Percentiles rank a stretch among this genome's conserved stretches.
Conservation (phyloP, 805 yeast genomes). For the Torulaspora gathmanii region DNA sequence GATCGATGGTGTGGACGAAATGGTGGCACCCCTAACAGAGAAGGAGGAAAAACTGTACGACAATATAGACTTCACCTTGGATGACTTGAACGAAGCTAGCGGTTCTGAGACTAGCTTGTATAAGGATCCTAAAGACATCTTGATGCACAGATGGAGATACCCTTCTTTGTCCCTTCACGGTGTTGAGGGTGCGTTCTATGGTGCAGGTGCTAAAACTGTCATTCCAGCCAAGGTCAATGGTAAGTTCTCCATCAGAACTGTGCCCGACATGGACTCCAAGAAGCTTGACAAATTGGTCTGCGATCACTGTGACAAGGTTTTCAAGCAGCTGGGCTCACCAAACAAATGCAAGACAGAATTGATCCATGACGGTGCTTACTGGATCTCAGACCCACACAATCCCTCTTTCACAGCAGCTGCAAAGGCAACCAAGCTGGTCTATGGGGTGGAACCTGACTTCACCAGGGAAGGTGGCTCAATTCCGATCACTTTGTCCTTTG, state of each 20-base stretch:
- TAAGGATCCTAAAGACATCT: constrained; percentile 72
- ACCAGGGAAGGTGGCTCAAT: constrained; percentile 99
- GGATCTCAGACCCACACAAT: constrained; percentile 93
- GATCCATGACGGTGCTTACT: constrained; percentile 92
- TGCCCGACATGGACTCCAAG: constrained; percentile 81
- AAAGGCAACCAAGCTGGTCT: constrained; percentile 88
- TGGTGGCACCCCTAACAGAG: constrained; percentile 90
- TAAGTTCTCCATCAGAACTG: constrained; percentile 95
- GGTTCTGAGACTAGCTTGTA: constrained; percentile 83
- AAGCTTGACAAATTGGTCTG: constrained; percentile 75
- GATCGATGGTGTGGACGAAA: constrained; percentile 84
- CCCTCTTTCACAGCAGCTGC: constrained; percentile 91
- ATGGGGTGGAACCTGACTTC: constrained; percentile 92
- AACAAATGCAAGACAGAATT: constrained; percentile 69
- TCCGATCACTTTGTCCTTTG: constrained; percentile 93
- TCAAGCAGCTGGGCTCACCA: constrained; percentile 67
- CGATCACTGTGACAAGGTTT: constrained; percentile 61
- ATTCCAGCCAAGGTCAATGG: constrained; percentile 93
- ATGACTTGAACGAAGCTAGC: constrained; percentile 80
- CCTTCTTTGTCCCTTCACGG: constrained; percentile 97
- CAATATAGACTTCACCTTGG: constrained; percentile 75
- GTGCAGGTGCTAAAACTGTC: constrained; percentile 95
- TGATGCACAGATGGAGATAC: constrained; percentile 98
- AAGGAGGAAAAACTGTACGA: constrained; percentile 77
- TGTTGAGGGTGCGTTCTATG: constrained; percentile 94